Evolutionary conservation across 305 asterid genomes (phyloP).

Genomic region (Fraxinus velutina): DNA sequence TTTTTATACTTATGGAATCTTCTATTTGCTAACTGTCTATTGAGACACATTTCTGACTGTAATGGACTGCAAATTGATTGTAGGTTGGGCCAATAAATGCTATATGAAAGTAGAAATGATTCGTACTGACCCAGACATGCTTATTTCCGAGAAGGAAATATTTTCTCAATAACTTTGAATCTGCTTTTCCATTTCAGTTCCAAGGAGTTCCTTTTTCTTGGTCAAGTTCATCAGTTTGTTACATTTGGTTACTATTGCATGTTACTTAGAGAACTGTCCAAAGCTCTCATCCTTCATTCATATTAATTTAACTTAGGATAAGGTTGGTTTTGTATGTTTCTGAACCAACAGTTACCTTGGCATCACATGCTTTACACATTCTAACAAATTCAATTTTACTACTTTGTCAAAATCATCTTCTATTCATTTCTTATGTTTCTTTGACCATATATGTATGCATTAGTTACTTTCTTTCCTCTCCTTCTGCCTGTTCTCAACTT

Average conservation of each 20-base stretch:
- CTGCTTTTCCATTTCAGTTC: neutral
- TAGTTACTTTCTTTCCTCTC: slow-evolving; percentile 1
- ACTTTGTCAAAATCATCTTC: neutral
- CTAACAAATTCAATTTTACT: neutral
- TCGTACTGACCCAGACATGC: neutral
- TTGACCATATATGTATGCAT: neutral
- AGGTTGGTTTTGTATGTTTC: neutral
- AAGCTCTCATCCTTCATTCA: neutral
- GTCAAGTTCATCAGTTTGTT: neutral
- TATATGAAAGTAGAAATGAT: neutral
- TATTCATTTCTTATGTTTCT: neutral
- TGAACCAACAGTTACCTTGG: neutral
- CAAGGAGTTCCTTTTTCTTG: neutral
- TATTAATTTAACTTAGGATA: neutral
- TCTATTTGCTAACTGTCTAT: neutral
- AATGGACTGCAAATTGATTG: neutral
- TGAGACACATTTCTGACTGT: neutral
- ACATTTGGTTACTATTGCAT: slow-evolving; percentile 3
- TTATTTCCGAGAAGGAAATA: neutral
- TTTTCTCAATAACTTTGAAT: neutral
- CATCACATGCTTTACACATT: neutral
- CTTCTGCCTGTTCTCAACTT: slow-evolving; percentile 17
- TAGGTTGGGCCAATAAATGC: neutral
- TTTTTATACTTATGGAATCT: slow-evolving; percentile 6
- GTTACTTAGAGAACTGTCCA: slow-evolving; percentile 9